Evolutionary conservation across 352 stramenopile species (phyloP), one percentile per base, ranked within the genome.

Genomic region (Globisporangium uncinulatum): DNA sequence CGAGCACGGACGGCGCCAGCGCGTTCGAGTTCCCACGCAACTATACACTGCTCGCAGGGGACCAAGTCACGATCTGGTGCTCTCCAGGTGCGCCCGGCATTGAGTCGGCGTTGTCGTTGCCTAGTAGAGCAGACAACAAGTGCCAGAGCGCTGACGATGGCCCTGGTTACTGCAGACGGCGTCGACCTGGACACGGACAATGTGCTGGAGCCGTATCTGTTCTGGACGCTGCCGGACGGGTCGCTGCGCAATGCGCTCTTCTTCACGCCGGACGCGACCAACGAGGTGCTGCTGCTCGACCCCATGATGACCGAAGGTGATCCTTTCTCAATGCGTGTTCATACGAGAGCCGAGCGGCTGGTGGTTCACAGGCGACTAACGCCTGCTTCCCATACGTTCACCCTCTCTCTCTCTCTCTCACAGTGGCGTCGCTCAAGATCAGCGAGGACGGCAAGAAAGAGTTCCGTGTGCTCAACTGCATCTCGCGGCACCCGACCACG

Each of bases 41-140:
- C 8, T 94, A 94, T 56, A 85, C 84, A 11, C 61, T 94, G 19
- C 56, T 87, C 0, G 69, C 76, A 9, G 84, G 84, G n/a, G 82
- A 91, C 41, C 79, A 94, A 47, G 82, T 92, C 45, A 92, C 79
- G 48, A 63, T 94, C 15, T 94, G 84, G 84, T 92, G 80, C 59
- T 74, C 74, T 31, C 84, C 84, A 13, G 75, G 73, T 58, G 52
- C 7, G 55, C 15, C 34, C 15, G 5, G 50, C 17, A 55, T 3
- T 39, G 34, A 39, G 10, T 13, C 34, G 1, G 10, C 5, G 34
- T 13, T 44, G 19, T 11, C 43, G 15, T 3, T 24, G 36, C 6
- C 14, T 19, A 13, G 4, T 21, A 11, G 41, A 10, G 8, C 3
- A 20, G 3, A 46, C 21, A 19, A 6, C 1, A n/a, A 39, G 34